These are phyloP conservation scores for Phytophthora fragariaefolia DNA, from an alignment of 352 stramenopile genomes.

Conservation along the genomic window DNA sequence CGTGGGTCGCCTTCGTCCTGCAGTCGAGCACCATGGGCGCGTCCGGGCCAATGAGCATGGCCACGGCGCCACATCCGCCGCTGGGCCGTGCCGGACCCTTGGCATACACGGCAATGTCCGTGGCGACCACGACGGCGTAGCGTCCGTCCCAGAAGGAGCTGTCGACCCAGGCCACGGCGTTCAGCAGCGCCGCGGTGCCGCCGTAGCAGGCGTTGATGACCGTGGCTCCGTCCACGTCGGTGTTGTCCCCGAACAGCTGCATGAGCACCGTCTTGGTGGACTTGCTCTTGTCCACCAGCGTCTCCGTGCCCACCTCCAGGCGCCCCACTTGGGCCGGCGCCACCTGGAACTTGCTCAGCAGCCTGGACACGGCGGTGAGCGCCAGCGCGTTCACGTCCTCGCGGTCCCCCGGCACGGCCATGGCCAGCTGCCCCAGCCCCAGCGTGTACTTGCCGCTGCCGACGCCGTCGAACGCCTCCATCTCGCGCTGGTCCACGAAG, in stretches of 20 bases:
- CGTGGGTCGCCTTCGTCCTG: slow-evolving; percentile 90
- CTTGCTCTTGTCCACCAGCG: slow-evolving; percentile 91
- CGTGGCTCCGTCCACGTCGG: slow-evolving; percentile 88
- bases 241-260: slow-evolving; percentile 72
- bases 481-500: slow-evolving; percentile 94
- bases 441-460: slow-evolving; percentile 76
- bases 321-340: slow-evolving; percentile 85
- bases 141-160: slow-evolving; percentile 92
- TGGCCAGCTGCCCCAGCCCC: slow-evolving; percentile 62
- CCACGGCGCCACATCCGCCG: slow-evolving; percentile 94
- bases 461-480: slow-evolving; percentile 93
- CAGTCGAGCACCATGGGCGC: slow-evolving; percentile 94
- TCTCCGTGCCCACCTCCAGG: slow-evolving; percentile 98
- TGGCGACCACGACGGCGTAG: slow-evolving; percentile 96
- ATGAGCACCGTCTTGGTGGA: slow-evolving; percentile 87
- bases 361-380: slow-evolving; percentile 59
- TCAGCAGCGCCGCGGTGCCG: slow-evolving; percentile 97
- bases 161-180: slow-evolving; percentile 96
- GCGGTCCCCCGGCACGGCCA: slow-evolving; percentile 75
- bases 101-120: slow-evolving; percentile 98
- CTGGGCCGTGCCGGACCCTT: slow-evolving; percentile 90
- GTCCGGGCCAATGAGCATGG: slow-evolving; percentile 96
- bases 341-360: slow-evolving; percentile 65
- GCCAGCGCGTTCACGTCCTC: slow-evolving; percentile 80
- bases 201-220: slow-evolving; percentile 99